Evolutionary conservation across 768 basidiomycete species (phyloP).

Genomic region (Tylopilus rubrobrunneus): DNA sequence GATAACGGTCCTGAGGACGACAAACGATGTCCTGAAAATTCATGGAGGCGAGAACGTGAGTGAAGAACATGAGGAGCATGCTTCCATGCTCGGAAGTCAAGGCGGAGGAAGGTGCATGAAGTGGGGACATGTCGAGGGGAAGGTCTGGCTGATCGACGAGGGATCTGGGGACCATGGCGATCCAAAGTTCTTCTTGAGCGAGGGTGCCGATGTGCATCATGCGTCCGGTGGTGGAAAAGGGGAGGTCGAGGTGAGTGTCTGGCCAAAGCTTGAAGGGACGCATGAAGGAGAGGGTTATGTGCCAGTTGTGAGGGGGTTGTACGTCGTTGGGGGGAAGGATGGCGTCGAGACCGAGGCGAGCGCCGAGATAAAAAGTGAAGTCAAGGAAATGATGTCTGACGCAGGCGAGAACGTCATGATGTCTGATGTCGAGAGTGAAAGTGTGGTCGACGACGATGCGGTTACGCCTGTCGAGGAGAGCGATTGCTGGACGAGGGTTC

Average conservation of each 20-base stretch:
- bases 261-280: neutral
- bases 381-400: neutral
- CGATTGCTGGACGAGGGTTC: neutral
- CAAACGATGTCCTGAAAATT: neutral
- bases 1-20: neutral
- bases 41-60: neutral
- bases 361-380: neutral
- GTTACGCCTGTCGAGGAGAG: neutral
- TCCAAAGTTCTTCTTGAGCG: neutral
- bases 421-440: neutral
- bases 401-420: neutral
- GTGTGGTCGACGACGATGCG: neutral
- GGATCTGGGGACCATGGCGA: neutral
- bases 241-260: neutral
- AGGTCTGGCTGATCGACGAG: neutral
- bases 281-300: neutral
- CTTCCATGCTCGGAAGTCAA: neutral
- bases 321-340: neutral
- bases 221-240: neutral
- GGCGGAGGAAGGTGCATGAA: neutral
- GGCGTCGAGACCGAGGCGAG: neutral
- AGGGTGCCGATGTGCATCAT: neutral
- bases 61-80: slow-evolving; percentile 1
- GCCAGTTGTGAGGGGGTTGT: neutral
- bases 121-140: neutral